Percentiles rank a stretch among this genome's conserved stretches.
These are phyloP conservation scores for Entomortierella parvispora DNA, from an alignment of 192 early-diverging fungal species.

Conservation along the genomic window DNA sequence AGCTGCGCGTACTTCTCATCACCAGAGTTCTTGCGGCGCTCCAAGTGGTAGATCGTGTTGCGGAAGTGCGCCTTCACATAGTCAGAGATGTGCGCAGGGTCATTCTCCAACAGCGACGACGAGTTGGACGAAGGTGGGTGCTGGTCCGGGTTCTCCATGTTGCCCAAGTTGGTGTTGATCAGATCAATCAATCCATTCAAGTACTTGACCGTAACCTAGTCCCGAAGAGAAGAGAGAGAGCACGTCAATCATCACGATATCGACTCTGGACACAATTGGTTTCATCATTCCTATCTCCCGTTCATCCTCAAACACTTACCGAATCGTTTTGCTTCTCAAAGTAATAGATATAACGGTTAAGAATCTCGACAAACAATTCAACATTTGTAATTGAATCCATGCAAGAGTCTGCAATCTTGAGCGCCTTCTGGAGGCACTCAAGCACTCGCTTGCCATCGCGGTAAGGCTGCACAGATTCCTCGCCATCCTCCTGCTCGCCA, in stretches of 20 bases:
- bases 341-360: conserved; percentile 95
- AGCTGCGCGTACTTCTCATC: conserved; percentile 45
- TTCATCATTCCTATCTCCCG: too few relatives aligned
- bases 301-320: too few relatives aligned
- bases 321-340: conserved; percentile 92
- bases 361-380: conserved; percentile 96
- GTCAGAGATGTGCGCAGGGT: conserved; percentile 64
- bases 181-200: conserved; percentile 95
- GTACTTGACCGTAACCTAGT: conserved; percentile 88
- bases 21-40: conserved; percentile 55
- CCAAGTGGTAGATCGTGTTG: conserved; percentile 73
- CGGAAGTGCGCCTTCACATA: conserved; percentile 79
- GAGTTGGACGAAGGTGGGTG: conserved; percentile 69
- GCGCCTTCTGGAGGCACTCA: conserved; percentile 92
- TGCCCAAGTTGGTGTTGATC: conserved; percentile 85
- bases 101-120: conserved; percentile 70
- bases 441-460: conserved; percentile 91
- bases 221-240: conserved; percentile 12
- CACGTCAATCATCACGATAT: too few relatives aligned
- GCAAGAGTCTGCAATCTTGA: conserved; percentile 94
- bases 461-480: conserved; percentile 71
- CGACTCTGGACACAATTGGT: conserved; percentile 10
- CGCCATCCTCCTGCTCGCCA: conserved; percentile 60
- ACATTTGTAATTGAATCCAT: conserved; percentile 91
- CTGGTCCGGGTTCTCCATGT: conserved; percentile 80